phyloP scores from a whole-genome alignment of 441 rosid genomes.

The Populus hybrid region DNA sequence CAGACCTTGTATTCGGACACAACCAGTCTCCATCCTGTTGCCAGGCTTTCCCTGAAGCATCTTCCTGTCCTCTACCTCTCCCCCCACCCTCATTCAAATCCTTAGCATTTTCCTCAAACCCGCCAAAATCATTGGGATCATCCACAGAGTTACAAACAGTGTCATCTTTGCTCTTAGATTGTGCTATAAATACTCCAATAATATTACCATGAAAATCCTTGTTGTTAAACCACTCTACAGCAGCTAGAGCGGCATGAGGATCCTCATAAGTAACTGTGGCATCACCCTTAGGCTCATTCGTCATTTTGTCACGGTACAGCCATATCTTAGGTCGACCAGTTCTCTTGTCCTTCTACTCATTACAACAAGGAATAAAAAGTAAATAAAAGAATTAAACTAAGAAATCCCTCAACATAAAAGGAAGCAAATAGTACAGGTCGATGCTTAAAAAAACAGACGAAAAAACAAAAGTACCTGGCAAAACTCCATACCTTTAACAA shows the following conservation, averaged over 20 bases:
- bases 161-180: slow-evolving; percentile 62
- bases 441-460: no score
- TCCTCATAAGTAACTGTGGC: slow-evolving; percentile 97
- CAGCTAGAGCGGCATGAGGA: slow-evolving; percentile 92
- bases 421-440: no score
- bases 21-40: slow-evolving; percentile 97
- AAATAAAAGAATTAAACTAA: background rate
- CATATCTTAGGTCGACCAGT: slow-evolving; percentile 91
- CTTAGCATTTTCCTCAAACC: slow-evolving; percentile 40
- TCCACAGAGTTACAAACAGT: slow-evolving; percentile 21
- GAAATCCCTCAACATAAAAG: background rate
- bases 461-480: slow-evolving; percentile 19
- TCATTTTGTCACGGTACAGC: slow-evolving; percentile 84
- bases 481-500: slow-evolving; percentile 62
- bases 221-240: slow-evolving; percentile 94
- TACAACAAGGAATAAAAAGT: background rate
- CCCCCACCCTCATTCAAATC: slow-evolving; percentile 56
- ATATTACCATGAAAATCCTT: slow-evolving; percentile 86
- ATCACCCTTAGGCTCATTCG: slow-evolving; percentile 95
- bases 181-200: slow-evolving; percentile 80
- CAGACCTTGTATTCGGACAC: slow-evolving; percentile 99
- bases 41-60: slow-evolving; percentile 78
- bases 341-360: slow-evolving; percentile 76
- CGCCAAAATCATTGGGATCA: slow-evolving; percentile 34
- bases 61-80: slow-evolving; percentile 72